Evolutionary conservation across 2,329 filamentous ascomycete genomes (phyloP), one percentile per base, ranked within the genome.

Genomic region (Pseudopithomyces maydicus): DNA sequence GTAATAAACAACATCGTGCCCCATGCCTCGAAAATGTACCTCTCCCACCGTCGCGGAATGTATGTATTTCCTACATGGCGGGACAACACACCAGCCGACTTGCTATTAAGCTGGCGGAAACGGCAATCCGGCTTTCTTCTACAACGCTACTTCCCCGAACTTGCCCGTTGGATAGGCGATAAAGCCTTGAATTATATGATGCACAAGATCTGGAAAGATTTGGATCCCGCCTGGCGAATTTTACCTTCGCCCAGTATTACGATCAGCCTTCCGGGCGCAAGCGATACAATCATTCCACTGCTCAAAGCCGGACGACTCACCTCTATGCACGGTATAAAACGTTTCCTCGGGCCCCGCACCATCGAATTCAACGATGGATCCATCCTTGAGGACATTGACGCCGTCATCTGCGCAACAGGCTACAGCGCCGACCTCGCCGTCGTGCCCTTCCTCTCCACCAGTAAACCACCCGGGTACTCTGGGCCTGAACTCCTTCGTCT

Each of bases 21-120:
- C 0, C 64, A 75, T 7, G 76, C 76, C 0, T 62, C 71, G 3
- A 75, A 79, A 36, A 68, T 80, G 3, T 81, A 77, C 65, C 60
- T 80, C 10, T 78, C 79, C 8, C 79, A 80, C 39, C 74, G 75
- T 0, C 73, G 74, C 2, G 79, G 79, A 2, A 65, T 68, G 1
- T 52, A 77, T 33, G 64, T 80, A 14, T 70, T 80, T 46, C 65
- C 68, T 50, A 63, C 64, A 6, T 64, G 62, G 58, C 47, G 57
- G 15, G 69, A 78, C n/a, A 77, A 77, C 11, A 59, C 61, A 0
- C 76, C 77, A 2, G 57, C 53, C n/a, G 61, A 58, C 29, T 42
- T 62, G 2, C 33, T 56, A 5, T 50, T 64, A 10, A 60, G 56
- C 19, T 63, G 58, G 58, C 53, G 56, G 8, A 48, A 58, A n/a